A percentile compares a stretch with the other conserved stretches of the same genome.
These are phyloP conservation scores for Pseudoneurospora amorphoporcata DNA, from an alignment of 495 filamentous ascomycete genomes.

Conservation along the genomic window DNA sequence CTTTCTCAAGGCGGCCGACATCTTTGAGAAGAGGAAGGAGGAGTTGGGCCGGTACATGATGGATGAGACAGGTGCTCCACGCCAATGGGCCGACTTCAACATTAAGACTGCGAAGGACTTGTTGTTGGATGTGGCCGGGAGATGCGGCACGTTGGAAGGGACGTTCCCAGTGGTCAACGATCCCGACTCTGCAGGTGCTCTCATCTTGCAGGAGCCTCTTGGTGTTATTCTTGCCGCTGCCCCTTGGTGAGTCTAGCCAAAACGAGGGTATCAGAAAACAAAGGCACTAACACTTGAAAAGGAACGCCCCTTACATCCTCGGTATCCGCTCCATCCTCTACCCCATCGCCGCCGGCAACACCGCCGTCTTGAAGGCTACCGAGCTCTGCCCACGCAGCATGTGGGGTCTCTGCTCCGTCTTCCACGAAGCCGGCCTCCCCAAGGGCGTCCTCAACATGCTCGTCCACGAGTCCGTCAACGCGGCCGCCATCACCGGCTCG, in stretches of 20 bases:
- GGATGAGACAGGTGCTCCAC: constrained; percentile 56
- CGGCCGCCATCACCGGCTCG: constrained; percentile 42
- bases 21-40: constrained; percentile 51
- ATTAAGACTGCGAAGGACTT: constrained; percentile 47
- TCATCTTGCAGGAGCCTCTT: constrained; percentile 72
- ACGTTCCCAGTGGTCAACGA: constrained; percentile 45
- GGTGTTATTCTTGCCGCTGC: constrained; percentile 75
- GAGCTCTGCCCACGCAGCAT: constrained; percentile 69
- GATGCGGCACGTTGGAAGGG: constrained; percentile 51
- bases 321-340: constrained; percentile 56
- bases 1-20: constrained; percentile 57
- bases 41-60: constrained; percentile 54
- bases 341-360: constrained; percentile 71
- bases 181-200: constrained; percentile 48
- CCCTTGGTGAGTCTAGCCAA: constrained; percentile 52
- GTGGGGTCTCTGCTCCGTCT: constrained; percentile 57
- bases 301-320: constrained; percentile 69
- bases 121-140: constrained; percentile 60
- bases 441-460: constrained; percentile 50
- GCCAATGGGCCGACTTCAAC: constrained; percentile 52
- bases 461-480: constrained; percentile 40
- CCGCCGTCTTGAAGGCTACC: constrained; percentile 47
- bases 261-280: not conserved
- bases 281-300: constrained; percentile 24
- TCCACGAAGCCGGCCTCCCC: constrained; percentile 64